Percentiles rank a stretch among this genome's conserved stretches.
phyloP scores from a whole-genome alignment of 345 rosid species.

The Eucalyptus coolabah region DNA sequence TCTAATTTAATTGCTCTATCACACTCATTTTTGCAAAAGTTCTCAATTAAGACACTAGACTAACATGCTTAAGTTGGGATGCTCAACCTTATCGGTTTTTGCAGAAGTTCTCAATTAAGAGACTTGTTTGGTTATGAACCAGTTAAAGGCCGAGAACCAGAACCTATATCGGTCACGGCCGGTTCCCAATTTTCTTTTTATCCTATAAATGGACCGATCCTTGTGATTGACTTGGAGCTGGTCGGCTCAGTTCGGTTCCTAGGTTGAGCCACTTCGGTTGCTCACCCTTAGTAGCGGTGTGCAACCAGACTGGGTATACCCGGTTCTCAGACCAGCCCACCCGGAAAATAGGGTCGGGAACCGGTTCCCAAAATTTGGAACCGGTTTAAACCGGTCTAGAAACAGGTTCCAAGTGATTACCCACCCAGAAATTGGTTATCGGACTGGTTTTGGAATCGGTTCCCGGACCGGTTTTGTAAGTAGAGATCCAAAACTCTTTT shows the following conservation, averaged over 20 bases:
- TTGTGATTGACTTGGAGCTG: background rate
- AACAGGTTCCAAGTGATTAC: too few species aligned
- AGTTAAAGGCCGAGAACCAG: background rate
- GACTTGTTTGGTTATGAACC: background rate
- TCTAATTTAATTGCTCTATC: background rate
- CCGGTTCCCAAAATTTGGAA: too few species aligned
- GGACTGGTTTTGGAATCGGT: too few species aligned
- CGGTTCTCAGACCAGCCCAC: rapidly evolving
- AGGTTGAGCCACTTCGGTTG: background rate
- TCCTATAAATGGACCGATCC: background rate
- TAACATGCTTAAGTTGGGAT: background rate
- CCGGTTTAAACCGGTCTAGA: rapidly evolving
- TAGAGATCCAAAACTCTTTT: too few species aligned
- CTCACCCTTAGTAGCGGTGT: background rate
- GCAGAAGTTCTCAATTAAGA: background rate
- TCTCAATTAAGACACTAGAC: background rate
- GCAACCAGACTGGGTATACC: too few species aligned
- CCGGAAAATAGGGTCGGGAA: too few species aligned
- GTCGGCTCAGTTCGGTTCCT: background rate
- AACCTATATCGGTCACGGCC: background rate
- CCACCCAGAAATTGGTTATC: rapidly evolving
- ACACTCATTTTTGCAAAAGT: background rate
- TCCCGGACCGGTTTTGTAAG: too few species aligned
- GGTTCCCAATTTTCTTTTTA: background rate
- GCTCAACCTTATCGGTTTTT: background rate